Evolutionary conservation across 495 filamentous ascomycete species (phyloP), one percentile per base, ranked within the genome.

Genomic region (Hapsidospora chrysogenum): DNA sequence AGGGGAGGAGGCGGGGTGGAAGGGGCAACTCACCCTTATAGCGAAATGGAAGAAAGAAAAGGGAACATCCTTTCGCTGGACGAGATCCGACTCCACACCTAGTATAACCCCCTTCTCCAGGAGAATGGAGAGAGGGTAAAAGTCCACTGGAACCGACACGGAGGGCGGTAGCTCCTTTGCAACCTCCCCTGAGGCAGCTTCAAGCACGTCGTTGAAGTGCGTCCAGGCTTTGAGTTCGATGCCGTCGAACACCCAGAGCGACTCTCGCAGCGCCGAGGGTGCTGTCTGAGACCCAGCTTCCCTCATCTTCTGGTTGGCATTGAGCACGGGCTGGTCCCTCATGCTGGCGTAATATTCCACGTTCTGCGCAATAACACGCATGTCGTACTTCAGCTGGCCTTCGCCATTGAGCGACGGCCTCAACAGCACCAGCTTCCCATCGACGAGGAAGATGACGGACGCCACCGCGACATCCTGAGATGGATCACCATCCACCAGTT

Each of bases 401-500:
- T 72, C 70, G 25, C 80, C 76, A 29, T 72, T 78, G 5, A 76
- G 63, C 2, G 80, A 84, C 3, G 92, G 89, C 41, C 92, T 84
- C 18, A 99, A 63, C 11, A 96, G 63, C 14, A 96, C 92, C 14
- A 99, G 66, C 44, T 96, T 99, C 13, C 85, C 92, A 50, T 96
- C 92, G 5, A 96, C 86, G 19, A 96, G 63, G 40, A 99, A 92
- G 21, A 99, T 56, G 31, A 99, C 85, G 3, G 82, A 89, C 13
- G 92, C 92, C 31, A 82, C 74, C n/a, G 80, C 78, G 3, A 96
- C 92, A 55, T 99, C 92, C 47, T 93, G 84, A 5, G 89, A 85
- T 14, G 89, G 87, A 54, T 99, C 92, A 5, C 92, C 92, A 40
- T 89, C 76, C 6, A 78, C 66, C 41, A 94, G 63, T 51, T 96